Percentiles rank a stretch among this genome's conserved stretches.
These are phyloP conservation scores for Geotrichum aggregatum DNA, from an alignment of 1,139 yeast genomes.

Conservation along the genomic window DNA sequence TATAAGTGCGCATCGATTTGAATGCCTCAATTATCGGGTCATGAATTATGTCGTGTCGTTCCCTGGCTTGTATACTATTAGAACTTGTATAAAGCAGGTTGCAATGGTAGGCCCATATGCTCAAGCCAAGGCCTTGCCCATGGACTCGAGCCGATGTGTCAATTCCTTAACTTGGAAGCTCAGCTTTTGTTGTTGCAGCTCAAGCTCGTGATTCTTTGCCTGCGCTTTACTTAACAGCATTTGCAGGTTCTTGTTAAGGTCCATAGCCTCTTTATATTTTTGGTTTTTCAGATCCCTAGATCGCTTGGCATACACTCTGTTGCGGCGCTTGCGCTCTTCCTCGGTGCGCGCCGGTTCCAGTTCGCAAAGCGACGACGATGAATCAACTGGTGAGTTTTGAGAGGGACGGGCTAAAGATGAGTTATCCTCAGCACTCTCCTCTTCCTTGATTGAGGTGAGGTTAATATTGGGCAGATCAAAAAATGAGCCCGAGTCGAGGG, in stretches of 20 bases:
- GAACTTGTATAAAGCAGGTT: not conserved
- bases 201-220: constrained; percentile 13
- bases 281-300: constrained; percentile 21
- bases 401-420: not conserved
- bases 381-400: not conserved
- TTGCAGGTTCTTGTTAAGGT: constrained; percentile 14
- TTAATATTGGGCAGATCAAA: not conserved
- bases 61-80: not conserved
- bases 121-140: not conserved
- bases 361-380: not conserved
- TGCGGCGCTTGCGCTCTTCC: constrained; percentile 21
- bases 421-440: not conserved
- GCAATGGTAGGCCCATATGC: not conserved
- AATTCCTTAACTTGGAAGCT: constrained; percentile 9
- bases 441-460: not conserved
- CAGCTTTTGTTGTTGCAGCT: constrained; percentile 11
- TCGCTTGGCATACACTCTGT: constrained; percentile 21
- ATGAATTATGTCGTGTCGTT: no score
- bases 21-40: no score
- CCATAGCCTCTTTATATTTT: constrained; percentile 18
- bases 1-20: no score
- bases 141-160: not conserved
- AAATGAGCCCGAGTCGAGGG: not conserved
- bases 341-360: constrained; percentile 12
- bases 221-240: not conserved